Conservation (phyloP, 2,329 filamentous ascomycete species). For the Plenodomus biglobosus region DNA sequence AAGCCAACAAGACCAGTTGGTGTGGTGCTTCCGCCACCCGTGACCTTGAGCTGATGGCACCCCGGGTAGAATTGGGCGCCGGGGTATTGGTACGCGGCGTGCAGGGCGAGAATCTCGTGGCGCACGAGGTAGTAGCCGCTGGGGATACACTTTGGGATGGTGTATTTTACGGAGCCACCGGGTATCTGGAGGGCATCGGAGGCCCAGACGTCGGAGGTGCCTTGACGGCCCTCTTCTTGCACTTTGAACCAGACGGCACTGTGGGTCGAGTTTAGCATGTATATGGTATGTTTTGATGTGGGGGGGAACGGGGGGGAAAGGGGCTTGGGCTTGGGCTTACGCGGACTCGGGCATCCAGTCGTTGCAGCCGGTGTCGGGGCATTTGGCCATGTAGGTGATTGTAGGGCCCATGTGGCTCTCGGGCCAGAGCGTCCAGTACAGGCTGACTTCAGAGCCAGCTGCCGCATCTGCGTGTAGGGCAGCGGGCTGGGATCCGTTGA, state of each 20-base stretch:
- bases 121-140: constrained; percentile 61
- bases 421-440: constrained; percentile 58
- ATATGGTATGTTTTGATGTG: too few species aligned
- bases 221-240: constrained; percentile 53
- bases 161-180: constrained; percentile 53
- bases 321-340: constrained; percentile 35
- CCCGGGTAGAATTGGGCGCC: constrained; percentile 61
- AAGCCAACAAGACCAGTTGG: constrained; percentile 52
- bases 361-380: constrained; percentile 56
- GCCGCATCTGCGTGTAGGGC: constrained; percentile 56
- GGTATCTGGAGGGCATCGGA: constrained; percentile 50
- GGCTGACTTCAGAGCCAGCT: constrained; percentile 56
- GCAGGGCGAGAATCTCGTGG: constrained; percentile 60
- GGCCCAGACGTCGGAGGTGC: constrained; percentile 55
- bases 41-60: constrained; percentile 60
- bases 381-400: constrained; percentile 63
- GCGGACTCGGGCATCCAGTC: constrained; percentile 51
- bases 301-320: too few species aligned
- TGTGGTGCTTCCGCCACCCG: constrained; percentile 51
- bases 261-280: constrained; percentile 13
- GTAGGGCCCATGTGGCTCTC: constrained; percentile 56
- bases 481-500: constrained; percentile 56
- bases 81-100: constrained; percentile 52
- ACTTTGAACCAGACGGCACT: constrained; percentile 61
- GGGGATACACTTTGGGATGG: constrained; percentile 56